Conservation (phyloP, 2,329 filamentous ascomycete genomes). For the Diaporthe eres region DNA sequence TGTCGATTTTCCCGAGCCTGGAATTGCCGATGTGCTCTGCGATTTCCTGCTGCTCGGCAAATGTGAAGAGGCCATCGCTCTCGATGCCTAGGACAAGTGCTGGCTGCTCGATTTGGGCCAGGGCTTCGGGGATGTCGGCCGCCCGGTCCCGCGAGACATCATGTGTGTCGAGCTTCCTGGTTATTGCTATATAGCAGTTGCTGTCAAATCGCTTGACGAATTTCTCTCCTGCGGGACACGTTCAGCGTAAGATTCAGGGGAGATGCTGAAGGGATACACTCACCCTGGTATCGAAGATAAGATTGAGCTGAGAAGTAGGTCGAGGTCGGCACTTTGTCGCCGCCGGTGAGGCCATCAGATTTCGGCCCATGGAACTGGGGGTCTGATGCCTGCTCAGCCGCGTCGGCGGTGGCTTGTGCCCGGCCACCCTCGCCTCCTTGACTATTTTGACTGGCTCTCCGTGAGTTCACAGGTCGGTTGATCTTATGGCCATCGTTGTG, state of each 20-base stretch:
- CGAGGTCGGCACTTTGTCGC: conserved; percentile 68
- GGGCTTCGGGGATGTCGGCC: conserved; percentile 77
- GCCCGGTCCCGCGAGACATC: conserved; percentile 87
- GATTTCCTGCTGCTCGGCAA: conserved; percentile 94
- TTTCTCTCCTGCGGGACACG: conserved; percentile 71
- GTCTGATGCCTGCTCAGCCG: conserved; percentile 59
- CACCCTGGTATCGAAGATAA: conserved; percentile 91
- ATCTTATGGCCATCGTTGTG: conserved; percentile 86
- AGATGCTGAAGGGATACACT: not conserved
- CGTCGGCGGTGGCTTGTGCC: conserved; percentile 4
- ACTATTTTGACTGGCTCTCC: conserved; percentile 57
- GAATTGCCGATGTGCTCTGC: conserved; percentile 85
- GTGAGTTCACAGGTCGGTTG: conserved; percentile 66
- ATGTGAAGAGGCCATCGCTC: conserved; percentile 95
- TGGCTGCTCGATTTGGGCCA: conserved; percentile 88
- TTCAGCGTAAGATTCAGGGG: not conserved
- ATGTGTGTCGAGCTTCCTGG: conserved; percentile 96
- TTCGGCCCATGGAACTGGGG: conserved; percentile 81
- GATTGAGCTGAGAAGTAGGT: conserved; percentile 99
- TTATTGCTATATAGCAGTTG: conserved; percentile 99
- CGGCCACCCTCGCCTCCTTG: conserved; percentile 34
- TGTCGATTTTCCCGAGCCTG: conserved; percentile 88
- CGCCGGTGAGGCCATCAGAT: conserved; percentile 63
- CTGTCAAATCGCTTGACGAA: conserved; percentile 98
- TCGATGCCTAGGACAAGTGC: conserved; percentile 94